These are phyloP conservation scores for Amphirosellinia nigrospora DNA, from an alignment of 495 filamentous ascomycete species.

Conservation along the genomic window DNA sequence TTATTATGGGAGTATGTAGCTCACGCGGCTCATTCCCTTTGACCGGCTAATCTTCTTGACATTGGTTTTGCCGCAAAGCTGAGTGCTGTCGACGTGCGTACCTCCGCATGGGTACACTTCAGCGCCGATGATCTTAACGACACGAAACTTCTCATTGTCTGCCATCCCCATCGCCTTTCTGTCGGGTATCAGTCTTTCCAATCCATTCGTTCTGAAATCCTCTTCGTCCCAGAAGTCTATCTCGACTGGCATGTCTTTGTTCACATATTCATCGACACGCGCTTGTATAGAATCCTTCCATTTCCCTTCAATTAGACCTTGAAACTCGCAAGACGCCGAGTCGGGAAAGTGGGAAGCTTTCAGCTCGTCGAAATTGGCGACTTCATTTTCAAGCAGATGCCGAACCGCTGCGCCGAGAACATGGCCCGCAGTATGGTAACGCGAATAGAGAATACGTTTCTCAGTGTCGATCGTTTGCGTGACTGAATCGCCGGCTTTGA, in stretches of 20 bases:
- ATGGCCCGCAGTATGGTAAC: conserved; percentile 70
- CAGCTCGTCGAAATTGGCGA: conserved; percentile 60
- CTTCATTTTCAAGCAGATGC: conserved; percentile 55
- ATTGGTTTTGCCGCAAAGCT: conserved; percentile 56
- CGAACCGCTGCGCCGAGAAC: conserved; percentile 64
- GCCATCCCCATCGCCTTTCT: conserved; percentile 47
- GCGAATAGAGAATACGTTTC: conserved; percentile 62
- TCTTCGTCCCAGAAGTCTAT: conserved; percentile 66
- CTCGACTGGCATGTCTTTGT: conserved; percentile 57
- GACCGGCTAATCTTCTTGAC: conserved; percentile 66
- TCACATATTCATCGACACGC: conserved; percentile 57
- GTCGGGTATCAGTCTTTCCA: conserved; percentile 59
- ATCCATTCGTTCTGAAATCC: conserved; percentile 51
- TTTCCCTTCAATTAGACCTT: conserved; percentile 63
- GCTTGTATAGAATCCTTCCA: conserved; percentile 63
- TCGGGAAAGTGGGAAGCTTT: conserved; percentile 71
- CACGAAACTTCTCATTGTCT: conserved; percentile 55
- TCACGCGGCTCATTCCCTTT: conserved; percentile 62
- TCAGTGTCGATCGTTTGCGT: conserved; percentile 59
- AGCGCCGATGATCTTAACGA: conserved; percentile 63
- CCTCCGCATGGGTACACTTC: conserved; percentile 70
- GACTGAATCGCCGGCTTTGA: conserved; percentile 47
- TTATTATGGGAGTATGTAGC: conserved; percentile 52
- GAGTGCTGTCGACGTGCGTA: conserved; percentile 64
- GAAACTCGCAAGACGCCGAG: conserved; percentile 63